A percentile compares a stretch with the other conserved stretches of the same genome.
Conservation (phyloP, 768 basidiomycete species). For the Kwoniella pini region DNA sequence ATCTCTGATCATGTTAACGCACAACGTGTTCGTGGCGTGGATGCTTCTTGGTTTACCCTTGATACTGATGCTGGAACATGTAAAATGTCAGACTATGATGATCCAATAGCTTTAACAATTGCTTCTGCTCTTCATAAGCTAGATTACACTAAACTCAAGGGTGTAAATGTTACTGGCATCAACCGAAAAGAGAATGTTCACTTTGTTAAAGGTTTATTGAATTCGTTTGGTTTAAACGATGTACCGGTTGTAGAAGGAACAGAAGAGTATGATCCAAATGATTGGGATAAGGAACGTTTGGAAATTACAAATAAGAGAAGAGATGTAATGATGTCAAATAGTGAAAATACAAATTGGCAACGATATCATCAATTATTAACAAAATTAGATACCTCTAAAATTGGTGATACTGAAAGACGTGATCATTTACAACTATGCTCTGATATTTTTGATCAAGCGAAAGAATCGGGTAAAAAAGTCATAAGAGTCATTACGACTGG, state of each 20-base stretch:
- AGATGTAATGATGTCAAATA: background rate
- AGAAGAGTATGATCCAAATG: constrained; percentile 1
- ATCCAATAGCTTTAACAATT: background rate
- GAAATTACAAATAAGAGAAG: background rate
- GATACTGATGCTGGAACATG: background rate
- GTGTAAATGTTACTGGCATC: background rate
- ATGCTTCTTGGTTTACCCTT: background rate
- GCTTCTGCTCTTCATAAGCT: background rate
- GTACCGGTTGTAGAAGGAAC: background rate
- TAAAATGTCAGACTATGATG: background rate
- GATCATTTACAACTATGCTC: background rate
- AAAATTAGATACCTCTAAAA: background rate
- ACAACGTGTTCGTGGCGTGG: background rate
- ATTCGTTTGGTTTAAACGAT: background rate
- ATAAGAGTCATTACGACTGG: background rate
- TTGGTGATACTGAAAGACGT: background rate
- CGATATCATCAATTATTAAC: background rate
- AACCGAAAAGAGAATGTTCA: background rate
- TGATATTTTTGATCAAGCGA: background rate
- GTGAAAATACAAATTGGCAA: background rate
- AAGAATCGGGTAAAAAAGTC: background rate
- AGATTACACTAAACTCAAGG: background rate
- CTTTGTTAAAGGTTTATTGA: background rate
- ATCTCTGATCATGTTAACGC: background rate
- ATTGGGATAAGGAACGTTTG: background rate